Evolutionary conservation across 2,329 filamentous ascomycete species (phyloP).

Genomic region (Cyclaneusma minus): DNA sequence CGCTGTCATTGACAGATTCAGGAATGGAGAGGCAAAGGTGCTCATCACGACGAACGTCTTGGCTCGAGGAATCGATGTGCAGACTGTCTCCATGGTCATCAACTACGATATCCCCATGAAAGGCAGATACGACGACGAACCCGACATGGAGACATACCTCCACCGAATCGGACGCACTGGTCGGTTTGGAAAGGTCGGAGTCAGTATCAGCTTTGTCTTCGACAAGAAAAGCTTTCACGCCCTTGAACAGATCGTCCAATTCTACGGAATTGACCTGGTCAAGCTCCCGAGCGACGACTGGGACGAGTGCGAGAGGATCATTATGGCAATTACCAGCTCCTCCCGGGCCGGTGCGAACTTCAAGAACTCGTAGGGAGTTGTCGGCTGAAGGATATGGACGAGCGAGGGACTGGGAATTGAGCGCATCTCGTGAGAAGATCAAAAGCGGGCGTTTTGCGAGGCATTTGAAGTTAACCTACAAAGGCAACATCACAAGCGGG

Average conservation of each 20-base stretch:
- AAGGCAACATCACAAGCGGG: too few relatives aligned
- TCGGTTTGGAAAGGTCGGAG: conserved; percentile 89
- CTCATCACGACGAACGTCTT: conserved; percentile 96
- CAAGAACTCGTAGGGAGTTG: too few relatives aligned
- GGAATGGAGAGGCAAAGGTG: conserved; percentile 76
- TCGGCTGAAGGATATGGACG: too few relatives aligned
- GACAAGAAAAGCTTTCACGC: conserved; percentile 69
- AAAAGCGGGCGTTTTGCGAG: too few relatives aligned
- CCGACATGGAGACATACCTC: conserved; percentile 89
- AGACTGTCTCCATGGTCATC: conserved; percentile 93
- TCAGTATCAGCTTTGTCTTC: conserved; percentile 88
- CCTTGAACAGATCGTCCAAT: conserved; percentile 62
- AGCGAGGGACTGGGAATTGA: too few relatives aligned
- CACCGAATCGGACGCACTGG: conserved; percentile 96
- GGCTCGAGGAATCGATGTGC: conserved; percentile 86
- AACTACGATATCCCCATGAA: conserved; percentile 85
- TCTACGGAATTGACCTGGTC: conserved; percentile 69
- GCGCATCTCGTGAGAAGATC: too few relatives aligned
- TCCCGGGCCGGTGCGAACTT: conserved; percentile 40
- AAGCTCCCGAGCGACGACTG: conserved; percentile 76
- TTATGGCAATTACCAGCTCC: conserved; percentile 69
- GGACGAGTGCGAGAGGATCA: conserved; percentile 73
- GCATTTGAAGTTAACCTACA: too few relatives aligned
- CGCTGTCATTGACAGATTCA: conserved; percentile 71
- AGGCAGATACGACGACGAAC: conserved; percentile 60